Evolutionary conservation across 2,329 filamentous ascomycete species (phyloP).

Genomic region (Dactylellina leptospora): DNA sequence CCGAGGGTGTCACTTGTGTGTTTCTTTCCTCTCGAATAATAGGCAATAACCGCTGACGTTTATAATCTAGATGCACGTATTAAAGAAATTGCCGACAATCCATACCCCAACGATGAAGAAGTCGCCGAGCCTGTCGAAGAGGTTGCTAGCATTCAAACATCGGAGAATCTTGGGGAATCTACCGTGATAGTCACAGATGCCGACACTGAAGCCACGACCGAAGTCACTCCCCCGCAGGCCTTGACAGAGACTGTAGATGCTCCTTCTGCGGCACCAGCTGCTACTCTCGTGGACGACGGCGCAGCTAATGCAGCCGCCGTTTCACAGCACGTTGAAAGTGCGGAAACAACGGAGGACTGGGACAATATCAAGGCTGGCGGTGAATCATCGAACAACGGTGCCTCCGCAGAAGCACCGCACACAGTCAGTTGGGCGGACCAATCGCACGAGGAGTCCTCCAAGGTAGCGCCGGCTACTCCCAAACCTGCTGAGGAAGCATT

Average conservation of each 20-base stretch:
- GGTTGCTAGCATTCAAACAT: constrained; percentile 57
- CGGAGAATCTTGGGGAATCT: constrained; percentile 54
- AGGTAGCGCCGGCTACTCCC: constrained; percentile 20
- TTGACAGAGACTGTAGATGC: constrained; percentile 19
- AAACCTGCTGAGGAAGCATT: constrained; percentile 41
- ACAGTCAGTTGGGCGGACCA: constrained; percentile 50
- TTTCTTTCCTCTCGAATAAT: constrained; percentile 50
- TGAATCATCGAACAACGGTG: constrained; percentile 53
- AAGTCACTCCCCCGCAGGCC: constrained; percentile 31
- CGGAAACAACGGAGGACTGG: constrained; percentile 46
- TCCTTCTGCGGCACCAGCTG: constrained; percentile 15
- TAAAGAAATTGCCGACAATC: constrained; percentile 62
- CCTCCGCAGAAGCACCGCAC: constrained; percentile 26
- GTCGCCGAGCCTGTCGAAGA: constrained; percentile 63
- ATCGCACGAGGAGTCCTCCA: constrained; percentile 50
- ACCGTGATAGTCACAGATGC: constrained; percentile 58
- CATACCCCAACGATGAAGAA: constrained; percentile 37
- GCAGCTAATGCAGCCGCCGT: constrained; percentile 44
- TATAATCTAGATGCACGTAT: constrained; percentile 67
- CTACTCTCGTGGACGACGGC: constrained; percentile 41
- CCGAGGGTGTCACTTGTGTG: constrained; percentile 75
- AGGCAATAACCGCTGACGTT: not conserved
- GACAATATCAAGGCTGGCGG: constrained; percentile 43
- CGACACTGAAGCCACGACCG: constrained; percentile 53
- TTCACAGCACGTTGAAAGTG: constrained; percentile 13